These are phyloP conservation scores for Ogataea nitratoaversa DNA, from an alignment of 805 yeast genomes.

Conservation along the genomic window DNA sequence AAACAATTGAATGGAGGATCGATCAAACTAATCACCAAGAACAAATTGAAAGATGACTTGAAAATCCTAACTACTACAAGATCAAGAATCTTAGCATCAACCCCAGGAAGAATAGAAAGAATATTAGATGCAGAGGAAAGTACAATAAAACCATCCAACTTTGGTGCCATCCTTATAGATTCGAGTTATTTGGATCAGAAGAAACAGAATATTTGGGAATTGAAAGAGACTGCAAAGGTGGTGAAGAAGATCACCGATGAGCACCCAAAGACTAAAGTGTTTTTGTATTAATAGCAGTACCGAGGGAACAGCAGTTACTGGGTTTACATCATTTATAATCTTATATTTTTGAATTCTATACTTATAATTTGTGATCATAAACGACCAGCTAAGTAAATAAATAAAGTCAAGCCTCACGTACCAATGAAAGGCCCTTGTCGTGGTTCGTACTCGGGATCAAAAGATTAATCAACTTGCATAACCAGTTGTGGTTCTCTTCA, in stretches of 20 bases:
- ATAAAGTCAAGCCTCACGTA: too few relatives aligned
- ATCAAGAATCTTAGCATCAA: constrained; percentile 53
- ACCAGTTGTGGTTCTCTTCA: too few relatives aligned
- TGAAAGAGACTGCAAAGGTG: constrained; percentile 39
- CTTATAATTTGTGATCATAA: too few relatives aligned
- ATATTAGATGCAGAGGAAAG: constrained; percentile 42
- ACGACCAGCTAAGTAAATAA: too few relatives aligned
- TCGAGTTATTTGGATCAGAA: constrained; percentile 58
- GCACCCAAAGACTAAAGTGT: constrained; percentile 43
- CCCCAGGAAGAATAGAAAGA: constrained; percentile 56
- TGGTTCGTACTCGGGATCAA: too few relatives aligned
- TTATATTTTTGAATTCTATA: too few relatives aligned
- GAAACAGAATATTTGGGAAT: constrained; percentile 57
- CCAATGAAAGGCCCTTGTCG: too few relatives aligned
- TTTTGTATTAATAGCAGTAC: constrained; percentile 38
- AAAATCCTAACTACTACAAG: constrained; percentile 39
- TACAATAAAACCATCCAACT: constrained; percentile 37
- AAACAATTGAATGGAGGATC: constrained; percentile 45
- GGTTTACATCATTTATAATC: too few relatives aligned
- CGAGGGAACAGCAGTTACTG: too few relatives aligned
- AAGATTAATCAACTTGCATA: too few relatives aligned
- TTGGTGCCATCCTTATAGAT: constrained; percentile 56
- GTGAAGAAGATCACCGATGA: constrained; percentile 35
- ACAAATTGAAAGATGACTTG: constrained; percentile 62
- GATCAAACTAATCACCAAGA: constrained; percentile 70